Percentiles rank a stretch among this genome's conserved stretches.
phyloP scores from a whole-genome alignment of 441 rosid species.

The Erodium moschatum region DNA sequence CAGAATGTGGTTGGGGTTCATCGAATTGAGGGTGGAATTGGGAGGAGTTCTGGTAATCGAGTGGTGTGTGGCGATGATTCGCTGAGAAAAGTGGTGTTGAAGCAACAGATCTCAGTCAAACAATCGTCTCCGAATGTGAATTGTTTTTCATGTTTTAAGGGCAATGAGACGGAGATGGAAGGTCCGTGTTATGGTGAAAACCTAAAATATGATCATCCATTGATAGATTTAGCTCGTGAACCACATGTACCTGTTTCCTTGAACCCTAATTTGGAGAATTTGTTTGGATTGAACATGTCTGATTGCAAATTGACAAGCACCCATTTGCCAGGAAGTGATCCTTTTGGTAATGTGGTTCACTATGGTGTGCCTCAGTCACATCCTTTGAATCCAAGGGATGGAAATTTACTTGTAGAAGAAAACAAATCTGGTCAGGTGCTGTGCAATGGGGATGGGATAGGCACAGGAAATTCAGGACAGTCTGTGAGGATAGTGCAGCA shows the following conservation, averaged over 20 bases:
- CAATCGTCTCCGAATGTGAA: conserved; percentile 8
- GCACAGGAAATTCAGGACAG: neutral
- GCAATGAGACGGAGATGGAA: conserved; percentile 7
- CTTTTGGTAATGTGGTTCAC: neutral
- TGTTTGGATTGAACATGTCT: neutral
- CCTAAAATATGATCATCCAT: neutral
- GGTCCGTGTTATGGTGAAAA: neutral
- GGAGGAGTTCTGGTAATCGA: conserved; percentile 2
- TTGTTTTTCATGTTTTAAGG: conserved; percentile 11
- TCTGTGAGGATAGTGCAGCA: conserved; percentile 8
- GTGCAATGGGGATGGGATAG: conserved; percentile 3
- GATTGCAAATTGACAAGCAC: conserved; percentile 6
- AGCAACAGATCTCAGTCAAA: neutral
- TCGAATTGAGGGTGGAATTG: neutral
- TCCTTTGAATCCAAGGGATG: conserved; percentile 25
- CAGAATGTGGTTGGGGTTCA: neutral
- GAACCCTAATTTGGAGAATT: conserved; percentile 2
- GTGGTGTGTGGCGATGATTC: conserved; percentile 14
- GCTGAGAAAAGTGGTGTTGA: conserved; percentile 17
- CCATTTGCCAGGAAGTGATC: conserved; percentile 1
- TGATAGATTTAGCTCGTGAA: conserved; percentile 18
- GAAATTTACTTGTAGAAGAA: conserved; percentile 15
- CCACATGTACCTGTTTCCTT: neutral
- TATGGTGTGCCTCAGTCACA: conserved; percentile 2
- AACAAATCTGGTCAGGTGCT: conserved; percentile 3